Evolutionary conservation across 768 basidiomycete species (phyloP), one percentile per base, ranked within the genome.

Genomic region (Rhizopogon sp.): DNA sequence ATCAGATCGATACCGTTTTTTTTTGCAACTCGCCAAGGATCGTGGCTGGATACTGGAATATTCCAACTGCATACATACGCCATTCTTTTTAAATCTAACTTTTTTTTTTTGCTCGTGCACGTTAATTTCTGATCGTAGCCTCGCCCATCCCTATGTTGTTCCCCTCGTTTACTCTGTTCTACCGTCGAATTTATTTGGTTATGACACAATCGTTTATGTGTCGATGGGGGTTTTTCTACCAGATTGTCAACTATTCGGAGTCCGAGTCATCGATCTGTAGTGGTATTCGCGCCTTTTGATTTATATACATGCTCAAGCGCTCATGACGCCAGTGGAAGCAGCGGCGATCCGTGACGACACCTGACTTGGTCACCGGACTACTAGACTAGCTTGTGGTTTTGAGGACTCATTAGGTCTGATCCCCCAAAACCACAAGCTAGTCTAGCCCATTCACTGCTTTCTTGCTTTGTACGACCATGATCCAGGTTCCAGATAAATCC

Each of bases 401-500:
- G 5, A 47, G 33, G 45, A 8, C 7, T 33, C 31, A 33, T 25
- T 4, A 25, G 25, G 4, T 3, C 22, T 25, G 25, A 25, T 25
- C 5, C 22, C 22, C 3, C 25, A 25, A 5, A 25, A 4, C 4
- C 25, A 25, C 25, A 25, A 25, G 25, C 25, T 25, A 25, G 25
- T 5, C 25, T 25, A 25, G 25, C 25, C 25, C 25, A 17, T 17
- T 14, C 46, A 35, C 13, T 35, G 33, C 16, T 20, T 13, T 9
- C 33, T 20, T 33, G 2, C 29, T 8, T 47, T 47, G 31, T 35
- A 14, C 25, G 16, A 50, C 2, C 28, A 60, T 60, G 60, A 58
- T 63, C 55, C 58, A 61, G 13, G 69, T 90, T 45, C 86, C 88
- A 20, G 84, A 90, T 66, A 80, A 79, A 61, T 93, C 90, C 11